These are phyloP conservation scores for Ilex aquifolium DNA, from an alignment of 257 asterid genomes.

Conservation along the genomic window DNA sequence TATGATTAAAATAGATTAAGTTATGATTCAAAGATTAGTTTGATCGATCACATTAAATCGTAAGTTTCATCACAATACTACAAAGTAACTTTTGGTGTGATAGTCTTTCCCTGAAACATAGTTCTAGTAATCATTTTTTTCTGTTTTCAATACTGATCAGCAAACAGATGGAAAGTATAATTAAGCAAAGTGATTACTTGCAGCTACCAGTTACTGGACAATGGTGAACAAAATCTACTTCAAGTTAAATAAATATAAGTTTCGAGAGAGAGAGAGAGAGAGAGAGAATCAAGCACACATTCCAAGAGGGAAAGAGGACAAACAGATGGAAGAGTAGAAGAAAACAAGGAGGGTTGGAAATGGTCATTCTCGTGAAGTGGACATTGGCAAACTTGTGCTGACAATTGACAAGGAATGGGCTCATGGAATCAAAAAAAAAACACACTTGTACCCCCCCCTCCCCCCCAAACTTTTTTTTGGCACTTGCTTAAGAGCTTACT, in stretches of 20 bases:
- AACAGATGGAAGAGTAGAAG: slow-evolving; percentile 43
- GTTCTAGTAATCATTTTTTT: too few species aligned
- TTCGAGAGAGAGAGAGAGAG: not conserved
- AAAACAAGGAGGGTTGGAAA: slow-evolving; percentile 53
- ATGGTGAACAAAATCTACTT: slow-evolving; percentile 11
- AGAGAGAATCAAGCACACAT: slow-evolving; percentile 40
- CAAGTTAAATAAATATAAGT: too few species aligned
- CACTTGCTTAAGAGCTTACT: not conserved
- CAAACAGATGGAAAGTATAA: too few species aligned
- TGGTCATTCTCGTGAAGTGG: slow-evolving; percentile 59
- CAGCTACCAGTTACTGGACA: not conserved
- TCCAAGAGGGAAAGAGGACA: slow-evolving; percentile 47
- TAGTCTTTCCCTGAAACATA: too few species aligned
- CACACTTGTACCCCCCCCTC: slow-evolving; percentile 12
- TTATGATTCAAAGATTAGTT: too few species aligned
- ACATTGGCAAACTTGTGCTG: slow-evolving; percentile 25
- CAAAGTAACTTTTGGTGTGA: too few species aligned
- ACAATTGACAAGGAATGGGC: slow-evolving; percentile 19
- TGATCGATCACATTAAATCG: too few species aligned
- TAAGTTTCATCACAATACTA: too few species aligned
- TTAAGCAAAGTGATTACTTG: too few species aligned
- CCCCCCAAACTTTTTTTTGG: not conserved
- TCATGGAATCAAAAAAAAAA: slow-evolving; percentile 2
- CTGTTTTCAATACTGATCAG: too few species aligned
- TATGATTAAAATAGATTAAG: too few species aligned